A percentile compares a stretch with the other conserved stretches of the same genome.
Evolutionary conservation across 768 basidiomycete genomes (phyloP).

Genomic region (Phanerochaete sordida): DNA sequence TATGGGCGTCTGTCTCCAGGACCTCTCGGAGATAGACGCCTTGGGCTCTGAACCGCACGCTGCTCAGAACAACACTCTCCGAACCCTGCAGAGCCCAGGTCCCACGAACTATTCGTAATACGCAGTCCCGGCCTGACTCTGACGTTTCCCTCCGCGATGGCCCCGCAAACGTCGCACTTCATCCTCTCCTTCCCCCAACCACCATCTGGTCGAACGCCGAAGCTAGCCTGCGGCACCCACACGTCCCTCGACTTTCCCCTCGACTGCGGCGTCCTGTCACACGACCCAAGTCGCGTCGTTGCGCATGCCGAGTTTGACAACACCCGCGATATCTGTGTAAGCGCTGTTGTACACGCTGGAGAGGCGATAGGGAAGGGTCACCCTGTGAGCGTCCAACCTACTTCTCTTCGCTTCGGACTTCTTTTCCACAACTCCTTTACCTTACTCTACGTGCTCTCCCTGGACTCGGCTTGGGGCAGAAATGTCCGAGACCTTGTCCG

Average conservation of each 20-base stretch:
- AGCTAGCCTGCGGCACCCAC: conserved; percentile 1
- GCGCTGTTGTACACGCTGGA: neutral
- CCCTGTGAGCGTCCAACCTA: neutral
- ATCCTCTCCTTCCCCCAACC: neutral
- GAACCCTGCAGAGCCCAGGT: neutral
- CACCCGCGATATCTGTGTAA: neutral
- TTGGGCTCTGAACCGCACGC: neutral
- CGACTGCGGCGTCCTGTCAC: neutral
- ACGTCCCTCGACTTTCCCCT: neutral
- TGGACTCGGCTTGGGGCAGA: neutral
- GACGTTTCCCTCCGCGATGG: neutral
- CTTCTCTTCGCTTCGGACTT: neutral
- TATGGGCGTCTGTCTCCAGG: neutral
- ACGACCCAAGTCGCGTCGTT: neutral
- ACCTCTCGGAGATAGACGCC: neutral
- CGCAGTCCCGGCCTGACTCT: neutral
- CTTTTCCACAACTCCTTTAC: neutral
- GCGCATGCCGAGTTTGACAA: neutral
- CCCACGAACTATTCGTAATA: conserved; percentile 4
- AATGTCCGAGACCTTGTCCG: neutral
- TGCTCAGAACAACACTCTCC: neutral
- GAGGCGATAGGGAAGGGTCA: neutral
- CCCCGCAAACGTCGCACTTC: neutral
- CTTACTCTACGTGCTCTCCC: neutral
- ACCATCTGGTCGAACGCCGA: neutral